Conservation (phyloP, 2,329 filamentous ascomycete species). For the Ramularia endophylla region DNA sequence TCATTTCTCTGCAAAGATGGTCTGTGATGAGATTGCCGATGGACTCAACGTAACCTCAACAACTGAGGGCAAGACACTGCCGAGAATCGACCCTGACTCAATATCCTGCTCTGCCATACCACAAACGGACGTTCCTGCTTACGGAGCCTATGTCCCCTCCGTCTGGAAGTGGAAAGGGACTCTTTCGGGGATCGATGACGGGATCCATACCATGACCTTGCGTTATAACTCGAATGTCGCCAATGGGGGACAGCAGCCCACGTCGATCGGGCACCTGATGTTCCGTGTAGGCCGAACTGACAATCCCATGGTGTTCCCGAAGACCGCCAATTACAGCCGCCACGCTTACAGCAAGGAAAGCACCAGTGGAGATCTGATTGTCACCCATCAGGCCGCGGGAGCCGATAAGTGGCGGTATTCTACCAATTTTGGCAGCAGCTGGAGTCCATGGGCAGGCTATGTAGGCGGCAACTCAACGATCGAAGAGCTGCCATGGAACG, state of each 20-base stretch:
- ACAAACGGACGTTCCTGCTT: slow-evolving; percentile 32
- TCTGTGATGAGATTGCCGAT: slow-evolving; percentile 47
- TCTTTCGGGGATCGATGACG: slow-evolving; percentile 50
- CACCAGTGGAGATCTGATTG: neutral
- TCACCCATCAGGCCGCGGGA: slow-evolving; percentile 51
- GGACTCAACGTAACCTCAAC: slow-evolving; percentile 47
- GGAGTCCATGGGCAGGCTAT: slow-evolving; percentile 52
- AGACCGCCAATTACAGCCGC: slow-evolving; percentile 50
- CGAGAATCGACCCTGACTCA: slow-evolving; percentile 39
- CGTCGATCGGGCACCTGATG: slow-evolving; percentile 52
- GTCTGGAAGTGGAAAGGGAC: slow-evolving; percentile 49
- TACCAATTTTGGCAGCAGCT: slow-evolving; percentile 52
- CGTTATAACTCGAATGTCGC: slow-evolving; percentile 48
- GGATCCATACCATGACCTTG: slow-evolving; percentile 52
- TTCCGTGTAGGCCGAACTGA: slow-evolving; percentile 50
- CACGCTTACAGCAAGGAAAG: slow-evolving; percentile 39
- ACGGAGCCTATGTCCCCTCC: slow-evolving; percentile 43
- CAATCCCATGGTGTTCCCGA: slow-evolving; percentile 54
- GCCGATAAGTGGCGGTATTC: slow-evolving; percentile 56
- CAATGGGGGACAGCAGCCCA: slow-evolving; percentile 37
- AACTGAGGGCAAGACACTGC: slow-evolving; percentile 40
- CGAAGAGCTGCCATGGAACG: slow-evolving; percentile 46
- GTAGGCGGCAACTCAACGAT: slow-evolving; percentile 43
- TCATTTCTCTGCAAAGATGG: slow-evolving; percentile 54
- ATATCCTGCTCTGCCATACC: slow-evolving; percentile 36